Evolutionary conservation across 1,139 yeast species (phyloP), one percentile per base, ranked within the genome.

Genomic region (Candida neerlandica): DNA sequence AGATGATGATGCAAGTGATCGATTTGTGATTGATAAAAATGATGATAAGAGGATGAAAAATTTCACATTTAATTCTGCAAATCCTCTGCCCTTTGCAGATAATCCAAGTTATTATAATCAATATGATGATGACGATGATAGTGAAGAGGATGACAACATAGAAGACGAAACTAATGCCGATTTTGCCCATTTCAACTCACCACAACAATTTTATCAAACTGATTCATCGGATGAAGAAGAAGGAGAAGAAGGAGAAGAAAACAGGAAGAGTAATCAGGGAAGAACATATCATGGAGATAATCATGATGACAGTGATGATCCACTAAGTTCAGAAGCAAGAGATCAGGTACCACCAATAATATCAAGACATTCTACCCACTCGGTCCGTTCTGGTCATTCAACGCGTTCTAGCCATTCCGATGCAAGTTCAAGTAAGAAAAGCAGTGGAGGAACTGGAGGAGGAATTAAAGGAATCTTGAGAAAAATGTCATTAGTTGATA

Each of bases 401-500:
- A n/a, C n/a, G n/a, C 32, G 27, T 10, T 49, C 51, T 14, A 14
- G 29, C 12, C 23, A 16, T 12, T 48, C 51, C 15, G 30, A 30
- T 14, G 15, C 32, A 2, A 45, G 49, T 21, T 23, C 46, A 10
- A 32, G 41, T 12, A 49, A 34, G 26, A 44, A 23, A 30, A 48
- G 39, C 44, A 33, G 4, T 7, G 19, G 23, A 5, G 41, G 49
- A n/a, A 51, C 55, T 26, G 58, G 51, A 27, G 57, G 50, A 7
- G 60, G 63, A 23, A 56, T 71, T 41, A 69, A 59, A 56, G 70
- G 67, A 21, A 68, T 73, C 15, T 58, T 73, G 19, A 63, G 77
- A 12, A 71, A 65, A 51, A 69, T 73, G 63, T 67, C 77, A 1
- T 59, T 71, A 39, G 66, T 65, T 1, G 73, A 71, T 51, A 65